Base-by-base conservation (phyloP, 331 rosid species). In the Erythrophleum ivorense region DNA sequence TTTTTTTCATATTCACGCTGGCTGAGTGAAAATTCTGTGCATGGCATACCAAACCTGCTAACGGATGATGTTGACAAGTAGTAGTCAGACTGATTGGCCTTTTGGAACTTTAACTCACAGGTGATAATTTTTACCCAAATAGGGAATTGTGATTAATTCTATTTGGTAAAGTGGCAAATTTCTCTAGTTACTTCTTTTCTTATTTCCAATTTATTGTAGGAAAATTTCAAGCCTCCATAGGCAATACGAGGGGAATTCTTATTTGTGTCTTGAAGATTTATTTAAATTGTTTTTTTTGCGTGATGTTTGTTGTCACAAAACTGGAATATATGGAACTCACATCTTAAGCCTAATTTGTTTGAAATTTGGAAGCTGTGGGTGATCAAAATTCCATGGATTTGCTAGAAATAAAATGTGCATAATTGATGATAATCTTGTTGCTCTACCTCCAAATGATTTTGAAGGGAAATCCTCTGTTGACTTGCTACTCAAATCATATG, bases 181-280 rank as follows among this genome's bases (percentile, higher is more conserved):
- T 62, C 63, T 55, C 80, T 19, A 38, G 33, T 70, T 83, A 50
- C 40, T 24, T 24, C 29, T 80, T 73, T 18, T 71, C 70, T 76
- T 67, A 11, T 67, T 73, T 78, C 48, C 69, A 46, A 73, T 59
- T 73, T 79, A 75, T 31, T 81, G 75, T 60, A 90, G 98, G 90
- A 92, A 73, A 90, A 81, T 78, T 87, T 85, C 54, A 90, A 92
- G 91, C 87, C 89, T 33, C 89, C 93, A 36, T 92, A 94, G 81
- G 91, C 94, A 29, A 89, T 89, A 78, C 86, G 94, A 62, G 98
- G 98, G 98, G 98, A 81, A 91, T 92, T 73, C 95, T 91, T 48
- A 82, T 94, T 43, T 91, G 97, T 87, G 92, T 91, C 84, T 97
- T 97, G 4, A 92, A 91, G 97, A 97, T 90, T 83, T 79, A n/a